Percentiles rank a stretch among this genome's conserved stretches.
Conservation (phyloP, 2,329 filamentous ascomycete species). For the Mycogone perniciosa region DNA sequence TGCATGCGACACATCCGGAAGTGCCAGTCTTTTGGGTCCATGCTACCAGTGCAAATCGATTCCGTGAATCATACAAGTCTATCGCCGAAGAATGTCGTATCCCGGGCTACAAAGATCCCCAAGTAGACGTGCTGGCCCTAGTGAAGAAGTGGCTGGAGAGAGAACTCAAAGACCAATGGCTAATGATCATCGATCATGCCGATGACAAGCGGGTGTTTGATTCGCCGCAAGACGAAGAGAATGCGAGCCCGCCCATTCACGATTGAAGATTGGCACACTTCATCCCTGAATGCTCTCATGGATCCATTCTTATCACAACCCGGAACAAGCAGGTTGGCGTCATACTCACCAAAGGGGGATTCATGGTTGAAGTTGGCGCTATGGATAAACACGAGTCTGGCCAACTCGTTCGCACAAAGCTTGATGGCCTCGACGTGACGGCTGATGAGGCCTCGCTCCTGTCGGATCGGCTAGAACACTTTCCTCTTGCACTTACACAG, state of each 20-base stretch:
- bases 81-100: slow-evolving; percentile 23
- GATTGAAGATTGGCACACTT: slow-evolving; percentile 10
- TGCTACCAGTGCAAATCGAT: slow-evolving; percentile 24
- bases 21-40: slow-evolving; percentile 30
- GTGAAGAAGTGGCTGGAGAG: slow-evolving; percentile 24
- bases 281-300: slow-evolving; percentile 24
- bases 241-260: background rate
- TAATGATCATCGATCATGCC: slow-evolving; percentile 15
- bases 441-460: slow-evolving; percentile 14
- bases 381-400: slow-evolving; percentile 23
- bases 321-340: slow-evolving; percentile 24
- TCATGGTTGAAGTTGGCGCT: slow-evolving; percentile 20
- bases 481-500: slow-evolving; percentile 30
- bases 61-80: slow-evolving; percentile 20
- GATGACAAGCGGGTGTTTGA: slow-evolving; percentile 13
- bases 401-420: slow-evolving; percentile 19
- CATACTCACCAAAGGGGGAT: slow-evolving; percentile 14
- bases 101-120: slow-evolving; percentile 18
- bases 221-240: background rate
- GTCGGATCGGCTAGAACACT: slow-evolving; percentile 22
- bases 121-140: slow-evolving; percentile 18
- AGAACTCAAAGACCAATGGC: slow-evolving; percentile 16
- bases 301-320: slow-evolving; percentile 28
- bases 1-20: slow-evolving; percentile 14
- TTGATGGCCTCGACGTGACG: slow-evolving; percentile 10